Base-by-base conservation (phyloP, 176 grass and related monocot genomes). In the Eleusine coracana region DNA sequence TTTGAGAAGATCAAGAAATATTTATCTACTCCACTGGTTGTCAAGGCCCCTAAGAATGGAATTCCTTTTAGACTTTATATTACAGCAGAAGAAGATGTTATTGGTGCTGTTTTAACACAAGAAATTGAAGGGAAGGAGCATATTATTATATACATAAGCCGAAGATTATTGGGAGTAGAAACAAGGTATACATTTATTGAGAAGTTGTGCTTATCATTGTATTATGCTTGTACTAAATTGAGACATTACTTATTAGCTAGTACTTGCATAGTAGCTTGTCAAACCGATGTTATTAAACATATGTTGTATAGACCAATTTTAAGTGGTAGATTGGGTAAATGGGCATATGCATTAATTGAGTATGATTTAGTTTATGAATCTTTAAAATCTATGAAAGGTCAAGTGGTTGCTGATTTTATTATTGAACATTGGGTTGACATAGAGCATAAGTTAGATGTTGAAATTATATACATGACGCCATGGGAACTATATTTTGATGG, bases 381-480 rank as follows among this genome's bases (percentile, higher is more conserved):
- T 31, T 31, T 31, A 31, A 31, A 31, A 31, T 31, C 31, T 2
- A 31, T 31, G 31, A 42, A 5, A 0, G 4, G 41, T 5, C 7
- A 42, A 42, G 7, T 42, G 3, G 41, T 5, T 29, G 60, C 60
- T 12, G 1, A 29, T 63, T 63, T 63, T 63, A 63, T 29, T 63
- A n/a, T 63, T 23, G n/a, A 63, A 3, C 60, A 63, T 56, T 0
- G 54, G 5, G 6, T 56, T 21, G 54, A 56, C 17, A 31, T 20
- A 11, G 5, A 13, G 4, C 23, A 12, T 11, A 1, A 29, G 11
- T 10, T 63, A 9, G 25, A 63, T 11, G 5, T 7, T 49, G 48
- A 2, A 3, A 3, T 11, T 56, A 28, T 29, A 23, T 2, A 2
- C 0, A 0, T 29, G 5, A 2, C 1, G n/a, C 2, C 11, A 13